A percentile compares a stretch with the other conserved stretches of the same genome.
Conservation (phyloP, 768 basidiomycete species). For the Crepidotus variabilis region DNA sequence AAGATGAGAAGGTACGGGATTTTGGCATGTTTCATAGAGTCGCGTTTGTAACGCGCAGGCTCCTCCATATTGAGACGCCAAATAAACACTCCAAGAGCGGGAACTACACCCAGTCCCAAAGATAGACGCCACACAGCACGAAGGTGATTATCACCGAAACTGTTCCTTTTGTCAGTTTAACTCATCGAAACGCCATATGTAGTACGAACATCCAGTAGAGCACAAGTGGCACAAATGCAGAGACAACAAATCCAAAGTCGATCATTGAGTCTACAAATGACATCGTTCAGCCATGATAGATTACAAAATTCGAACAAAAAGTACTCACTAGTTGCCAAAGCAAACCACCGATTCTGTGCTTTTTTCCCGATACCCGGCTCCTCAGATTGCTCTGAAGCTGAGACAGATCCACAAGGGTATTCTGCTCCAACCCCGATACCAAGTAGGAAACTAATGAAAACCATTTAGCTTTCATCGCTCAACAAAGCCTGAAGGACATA, state of each 20-base stretch:
- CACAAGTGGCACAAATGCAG: conserved; percentile 80
- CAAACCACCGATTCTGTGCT: conserved; percentile 83
- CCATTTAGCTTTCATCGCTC: not conserved
- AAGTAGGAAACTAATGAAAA: conserved; percentile 63
- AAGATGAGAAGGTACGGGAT: conserved; percentile 79
- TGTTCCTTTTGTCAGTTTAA: conserved; percentile 20
- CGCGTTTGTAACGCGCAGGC: conserved; percentile 66
- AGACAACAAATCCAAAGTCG: conserved; percentile 76
- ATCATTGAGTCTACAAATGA: conserved; percentile 68
- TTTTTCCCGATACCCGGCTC: conserved; percentile 73
- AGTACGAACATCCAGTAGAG: conserved; percentile 79
- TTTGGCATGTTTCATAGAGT: conserved; percentile 71
- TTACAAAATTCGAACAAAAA: conserved; percentile 28
- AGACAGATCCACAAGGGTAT: conserved; percentile 88
- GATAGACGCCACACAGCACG: conserved; percentile 86
- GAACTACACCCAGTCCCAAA: conserved; percentile 79
- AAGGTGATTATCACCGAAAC: conserved; percentile 76
- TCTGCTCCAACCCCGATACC: conserved; percentile 89
- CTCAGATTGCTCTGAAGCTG: conserved; percentile 88
- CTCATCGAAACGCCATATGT: not conserved
- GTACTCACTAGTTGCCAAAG: conserved; percentile 78
- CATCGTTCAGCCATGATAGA: not conserved
- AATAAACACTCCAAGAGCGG: conserved; percentile 75
- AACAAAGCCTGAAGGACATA: conserved; percentile 22
- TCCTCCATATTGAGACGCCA: conserved; percentile 89